Evolutionary conservation across 768 basidiomycete species (phyloP), one percentile per base, ranked within the genome.

Genomic region (Rhizopogon vesiculosus): DNA sequence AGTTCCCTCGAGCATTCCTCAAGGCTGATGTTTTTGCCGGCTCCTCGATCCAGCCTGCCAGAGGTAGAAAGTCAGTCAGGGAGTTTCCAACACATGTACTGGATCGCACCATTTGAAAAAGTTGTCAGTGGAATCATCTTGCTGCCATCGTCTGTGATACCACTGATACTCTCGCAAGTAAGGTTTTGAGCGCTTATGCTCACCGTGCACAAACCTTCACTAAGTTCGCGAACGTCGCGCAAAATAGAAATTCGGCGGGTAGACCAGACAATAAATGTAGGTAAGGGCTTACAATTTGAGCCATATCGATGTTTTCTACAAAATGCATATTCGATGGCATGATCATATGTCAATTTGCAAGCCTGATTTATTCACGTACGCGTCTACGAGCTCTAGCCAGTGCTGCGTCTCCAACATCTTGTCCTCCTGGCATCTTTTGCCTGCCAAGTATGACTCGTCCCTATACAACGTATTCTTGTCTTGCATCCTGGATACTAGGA

Each of bases 311-410:
- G 84, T 61, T 83, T 84, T 33, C 82, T 76, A 55, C 7, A 42
- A 7, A 35, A 18, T 56, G 9, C 7, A 49, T 6, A 40, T 54
- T 19, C 35, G 43, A 44, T 31, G 61, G 31, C 25, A 13, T 18
- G 48, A 44, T 29, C 22, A 45, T 41, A 38, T 19, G 19, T 29
- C 29, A 42, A 40, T 51, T 46, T 31, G 50, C 22, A 1, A 25
- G 25, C 25, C 25, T 25, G 25, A 25, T 8, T 7, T 19, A 12
- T 12, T 28, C n/a, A 67, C 76, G 51, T 48, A 82, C 81, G 73
- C 75, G 61, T 85, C 84, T 31, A 84, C 75, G 29, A 84, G 70
- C 62, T 85, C 83, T n/a, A 85, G 67, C 81, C 82, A 84, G 62
- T 84, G 83, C 60, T 84, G 83, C 1, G 77, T 79, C 64, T 84